Percentiles rank a stretch among this genome's conserved stretches.
These are phyloP conservation scores for Candida maltosa DNA, from an alignment of 805 yeast genomes.

Conservation along the genomic window DNA sequence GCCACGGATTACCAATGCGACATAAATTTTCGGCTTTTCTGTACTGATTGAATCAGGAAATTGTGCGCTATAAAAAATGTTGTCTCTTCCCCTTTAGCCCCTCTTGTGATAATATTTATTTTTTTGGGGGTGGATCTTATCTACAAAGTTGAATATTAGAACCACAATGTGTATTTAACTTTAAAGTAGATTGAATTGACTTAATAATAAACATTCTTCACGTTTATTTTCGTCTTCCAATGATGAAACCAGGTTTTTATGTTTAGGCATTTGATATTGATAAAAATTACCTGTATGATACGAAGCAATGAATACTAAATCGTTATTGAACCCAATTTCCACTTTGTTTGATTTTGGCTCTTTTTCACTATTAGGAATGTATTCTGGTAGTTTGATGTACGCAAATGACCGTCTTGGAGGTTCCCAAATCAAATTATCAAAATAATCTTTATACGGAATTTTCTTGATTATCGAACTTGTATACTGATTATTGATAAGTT, in stretches of 20 bases:
- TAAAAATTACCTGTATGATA: slow-evolving; percentile 36
- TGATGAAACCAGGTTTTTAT: slow-evolving; percentile 4
- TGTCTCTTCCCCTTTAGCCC: too few species aligned
- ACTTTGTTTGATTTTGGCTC: slow-evolving; percentile 14
- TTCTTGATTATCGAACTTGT: slow-evolving; percentile 36
- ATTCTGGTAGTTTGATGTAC: slow-evolving; percentile 34
- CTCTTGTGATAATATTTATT: too few species aligned
- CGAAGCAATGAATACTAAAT: slow-evolving; percentile 32
- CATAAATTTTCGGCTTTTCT: too few species aligned
- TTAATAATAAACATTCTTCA: slow-evolving; percentile 28
- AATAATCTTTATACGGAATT: slow-evolving; percentile 38
- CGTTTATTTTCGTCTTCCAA: slow-evolving; percentile 18
- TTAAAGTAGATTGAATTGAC: slow-evolving; percentile 23
- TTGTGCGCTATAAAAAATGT: too few species aligned
- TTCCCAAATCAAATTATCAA: slow-evolving; percentile 39
- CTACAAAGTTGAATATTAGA: too few species aligned
- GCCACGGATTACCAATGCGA: too few species aligned
- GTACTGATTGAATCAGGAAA: too few species aligned
- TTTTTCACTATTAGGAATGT: slow-evolving; percentile 5
- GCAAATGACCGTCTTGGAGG: slow-evolving; percentile 43
- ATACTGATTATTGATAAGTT: slow-evolving; percentile 30
- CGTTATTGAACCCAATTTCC: slow-evolving; percentile 36
- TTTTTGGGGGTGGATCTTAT: too few species aligned
- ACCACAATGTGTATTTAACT: too few species aligned
- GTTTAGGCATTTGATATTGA: slow-evolving; percentile 31